Evolutionary conservation across 208 protist genomes (phyloP), one percentile per base, ranked within the genome.

Genomic region (Kentomonas sorsogonicus): DNA sequence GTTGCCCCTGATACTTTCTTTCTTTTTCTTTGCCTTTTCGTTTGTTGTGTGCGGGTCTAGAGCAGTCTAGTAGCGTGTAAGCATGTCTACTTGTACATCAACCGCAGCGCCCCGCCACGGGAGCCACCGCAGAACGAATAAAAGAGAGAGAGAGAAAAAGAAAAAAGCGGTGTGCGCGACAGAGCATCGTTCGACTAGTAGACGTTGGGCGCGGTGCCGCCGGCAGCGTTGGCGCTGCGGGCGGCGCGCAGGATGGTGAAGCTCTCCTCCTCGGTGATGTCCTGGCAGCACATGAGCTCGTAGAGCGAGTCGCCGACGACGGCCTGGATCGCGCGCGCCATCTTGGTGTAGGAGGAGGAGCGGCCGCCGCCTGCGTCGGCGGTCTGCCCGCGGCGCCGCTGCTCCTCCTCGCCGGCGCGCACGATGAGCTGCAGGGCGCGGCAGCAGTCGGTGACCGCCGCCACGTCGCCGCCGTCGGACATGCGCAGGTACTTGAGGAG

Each of bases 401-500:
- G 68, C 60, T 69, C 52, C 27, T 59, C 55, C 34, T 78, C 60
- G 5, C 75, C 65, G 16, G 66, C 75, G 13, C 77, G 72, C 15
- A 69, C 79, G 10, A 93, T 45, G 2, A 90, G 57, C 69, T 93
- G 86, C 18, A 93, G 41, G 3, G 71, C 79, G 15, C 70, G 64
- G 58, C 86, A 88, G 64, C 79, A 77, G 56, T 89, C 83, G 3
- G 84, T 33, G 20, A 91, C 74, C 16, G 76, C 66, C 15, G 78
- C 68, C 0, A 58, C 48, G 52, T 94, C 72, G 23, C 68, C 66
- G 23, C 57, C 71, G 26, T 79, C 79, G 6, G 83, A 68, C 38
- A 91, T 53, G 44, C 80, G 82, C 16, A 94, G 55, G 52, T 88
- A 89, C 68, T 91, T 91, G 29, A 91, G 55, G 16, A 94, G 46